Conservation (phyloP, 805 yeast genomes). For the Kluyveromyces aestuarii region DNA sequence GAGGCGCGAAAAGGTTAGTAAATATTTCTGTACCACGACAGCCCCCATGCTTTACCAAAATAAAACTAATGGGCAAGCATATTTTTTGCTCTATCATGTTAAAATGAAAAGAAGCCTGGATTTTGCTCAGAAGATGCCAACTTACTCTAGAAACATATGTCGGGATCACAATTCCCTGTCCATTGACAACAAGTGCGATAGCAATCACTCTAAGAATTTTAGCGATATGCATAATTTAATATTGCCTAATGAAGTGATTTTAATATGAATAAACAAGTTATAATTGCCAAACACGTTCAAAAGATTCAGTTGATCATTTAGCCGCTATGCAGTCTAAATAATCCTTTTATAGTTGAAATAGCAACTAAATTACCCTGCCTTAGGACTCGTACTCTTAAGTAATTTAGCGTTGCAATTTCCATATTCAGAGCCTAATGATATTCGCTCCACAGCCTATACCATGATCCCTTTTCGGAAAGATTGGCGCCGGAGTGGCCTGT, state of each 20-base stretch:
- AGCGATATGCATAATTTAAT: no score
- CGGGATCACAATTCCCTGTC: conserved; percentile 1
- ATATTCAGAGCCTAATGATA: no score
- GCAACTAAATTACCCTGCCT: background rate
- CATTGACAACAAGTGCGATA: background rate
- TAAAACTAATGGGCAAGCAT: no score
- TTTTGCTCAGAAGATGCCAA: background rate
- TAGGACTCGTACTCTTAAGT: background rate
- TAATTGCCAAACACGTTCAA: no score
- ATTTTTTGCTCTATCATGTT: no score
- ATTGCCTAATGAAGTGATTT: no score
- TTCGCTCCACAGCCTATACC: background rate
- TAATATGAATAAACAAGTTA: no score
- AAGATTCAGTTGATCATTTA: background rate
- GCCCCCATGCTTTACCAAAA: no score
- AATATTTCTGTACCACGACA: no score
- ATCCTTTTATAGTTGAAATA: background rate
- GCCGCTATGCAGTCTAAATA: background rate
- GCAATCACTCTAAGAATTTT: background rate
- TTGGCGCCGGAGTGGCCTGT: background rate
- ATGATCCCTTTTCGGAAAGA: background rate
- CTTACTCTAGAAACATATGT: background rate
- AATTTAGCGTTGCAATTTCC: no score
- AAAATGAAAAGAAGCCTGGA: background rate
- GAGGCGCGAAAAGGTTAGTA: no score